These are phyloP conservation scores for Salix udensis DNA, from an alignment of 345 rosid genomes.

Conservation along the genomic window DNA sequence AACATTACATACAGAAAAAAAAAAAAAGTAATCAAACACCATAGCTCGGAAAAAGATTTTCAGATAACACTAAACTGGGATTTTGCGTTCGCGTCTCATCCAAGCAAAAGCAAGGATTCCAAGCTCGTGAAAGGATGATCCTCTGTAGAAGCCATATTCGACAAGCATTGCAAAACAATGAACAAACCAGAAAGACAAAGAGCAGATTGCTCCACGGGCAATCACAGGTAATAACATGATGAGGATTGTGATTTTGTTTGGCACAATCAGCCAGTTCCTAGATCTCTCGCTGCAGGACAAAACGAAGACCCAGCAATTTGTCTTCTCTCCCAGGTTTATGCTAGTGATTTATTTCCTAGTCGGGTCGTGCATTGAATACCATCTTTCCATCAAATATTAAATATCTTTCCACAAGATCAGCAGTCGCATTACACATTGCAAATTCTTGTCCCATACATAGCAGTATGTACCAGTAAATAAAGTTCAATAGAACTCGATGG, in stretches of 20 bases:
- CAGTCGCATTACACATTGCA: not conserved
- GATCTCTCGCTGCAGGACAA: not conserved
- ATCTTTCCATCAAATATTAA: not conserved
- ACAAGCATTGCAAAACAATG: not conserved
- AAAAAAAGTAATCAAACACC: no score
- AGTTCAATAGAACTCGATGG: not conserved
- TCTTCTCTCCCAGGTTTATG: not conserved
- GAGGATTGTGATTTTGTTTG: not conserved
- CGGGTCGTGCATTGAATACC: not conserved
- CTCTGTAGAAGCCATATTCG: not conserved
- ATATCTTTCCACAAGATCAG: not conserved
- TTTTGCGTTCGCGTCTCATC: no score
- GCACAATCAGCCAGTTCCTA: not conserved
- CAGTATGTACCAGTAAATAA: constrained; percentile 2
- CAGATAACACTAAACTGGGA: no score
- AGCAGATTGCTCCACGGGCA: not conserved
- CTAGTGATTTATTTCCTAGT: not conserved
- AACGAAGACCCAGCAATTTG: not conserved
- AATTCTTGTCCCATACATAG: not conserved
- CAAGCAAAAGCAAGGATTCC: not conserved
- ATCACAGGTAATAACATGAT: not conserved
- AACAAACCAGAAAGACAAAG: not conserved
- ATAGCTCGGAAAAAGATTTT: no score
- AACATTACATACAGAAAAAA: no score
- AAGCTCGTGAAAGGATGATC: not conserved